These are phyloP conservation scores for Trichomonascaceae sp. DNA, from an alignment of 1,139 yeast species.

Conservation along the genomic window DNA sequence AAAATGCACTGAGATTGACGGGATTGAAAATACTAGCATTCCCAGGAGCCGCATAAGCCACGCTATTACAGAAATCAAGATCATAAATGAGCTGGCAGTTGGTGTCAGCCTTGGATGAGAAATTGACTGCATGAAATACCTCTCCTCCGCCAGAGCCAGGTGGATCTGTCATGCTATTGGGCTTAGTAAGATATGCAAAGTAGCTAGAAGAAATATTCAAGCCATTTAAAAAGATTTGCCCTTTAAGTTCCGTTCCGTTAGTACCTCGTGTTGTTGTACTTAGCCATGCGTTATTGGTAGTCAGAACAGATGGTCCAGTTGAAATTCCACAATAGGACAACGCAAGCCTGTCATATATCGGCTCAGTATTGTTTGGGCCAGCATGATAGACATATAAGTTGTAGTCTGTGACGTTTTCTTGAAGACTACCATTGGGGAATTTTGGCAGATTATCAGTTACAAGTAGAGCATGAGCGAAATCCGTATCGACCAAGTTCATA, in stretches of 20 bases:
- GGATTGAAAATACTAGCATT: conserved; percentile 32
- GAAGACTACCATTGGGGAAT: conserved; percentile 15
- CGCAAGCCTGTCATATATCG: conserved; percentile 31
- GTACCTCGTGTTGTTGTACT: conserved; percentile 47
- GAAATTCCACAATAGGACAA: conserved; percentile 72
- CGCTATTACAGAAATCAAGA: conserved; percentile 68
- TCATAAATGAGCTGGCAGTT: conserved; percentile 71
- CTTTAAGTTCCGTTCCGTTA: conserved; percentile 39
- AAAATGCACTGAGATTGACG: conserved; percentile 38
- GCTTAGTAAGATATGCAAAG: conserved; percentile 57
- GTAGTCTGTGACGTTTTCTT: conserved; percentile 19
- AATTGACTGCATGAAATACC: conserved; percentile 52
- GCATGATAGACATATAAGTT: conserved; percentile 33
- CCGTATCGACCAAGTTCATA: conserved; percentile 65
- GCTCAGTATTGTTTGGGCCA: conserved; percentile 14
- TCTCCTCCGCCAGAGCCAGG: conserved; percentile 52
- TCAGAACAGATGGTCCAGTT: conserved; percentile 33
- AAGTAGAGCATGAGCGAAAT: conserved; percentile 62
- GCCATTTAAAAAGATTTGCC: conserved; percentile 56
- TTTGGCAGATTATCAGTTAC: conserved; percentile 55
- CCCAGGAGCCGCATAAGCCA: conserved; percentile 86
- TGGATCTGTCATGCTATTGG: conserved; percentile 24
- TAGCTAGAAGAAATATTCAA: conserved; percentile 60
- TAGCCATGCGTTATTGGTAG: conserved; percentile 35
- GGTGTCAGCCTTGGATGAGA: conserved; percentile 48